Evolutionary conservation across 225 moss, liverwort and hornwort genomes (phyloP), one percentile per base, ranked within the genome.

Genomic region (Anthoceros angustus): DNA sequence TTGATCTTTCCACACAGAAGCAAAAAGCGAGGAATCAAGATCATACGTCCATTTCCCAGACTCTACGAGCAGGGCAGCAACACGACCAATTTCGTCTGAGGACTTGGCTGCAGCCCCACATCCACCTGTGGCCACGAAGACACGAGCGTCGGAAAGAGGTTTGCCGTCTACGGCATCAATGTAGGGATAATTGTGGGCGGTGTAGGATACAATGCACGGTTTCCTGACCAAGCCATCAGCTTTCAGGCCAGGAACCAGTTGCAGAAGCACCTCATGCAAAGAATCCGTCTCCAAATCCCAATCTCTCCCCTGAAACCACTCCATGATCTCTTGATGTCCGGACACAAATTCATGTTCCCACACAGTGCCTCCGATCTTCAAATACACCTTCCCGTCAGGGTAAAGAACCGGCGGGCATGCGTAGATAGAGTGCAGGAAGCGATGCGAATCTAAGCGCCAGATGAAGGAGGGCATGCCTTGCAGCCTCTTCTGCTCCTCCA

Each of bases 61-160:
- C 15, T 78, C 61, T 64, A 93, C 71, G 3, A 90, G 86, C 62
- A 83, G 75, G 15, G 93, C 93, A 46, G 87, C 93, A 8, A 93
- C 84, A 69, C 89, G 89, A 43, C 93, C 93, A 39, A 93, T 93
- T 73, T 93, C 93, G 65, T 93, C 87, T 0, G 90, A 82, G 11
- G 87, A 93, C 67, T 93, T 90, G 14, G 93, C 93, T 60, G 84
- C 82, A 5, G 86, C 81, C 12, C 89, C 93, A 38, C 87, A 89
- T 25, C 93, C 90, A 23, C 93, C 93, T 0, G 87, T 86, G 66
- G 84, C 87, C 20, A 90, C 83, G 77, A 84, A 93, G 18, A 93
- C 73, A 66, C 72, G 78, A 46, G 87, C 84, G 14, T 81, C 75
- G 5, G 67, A 66, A 50, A 9, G 42, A 32, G 65, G 66, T 61